phyloP scores from a whole-genome alignment of 345 rosid genomes.

The Passiflora organensis region DNA sequence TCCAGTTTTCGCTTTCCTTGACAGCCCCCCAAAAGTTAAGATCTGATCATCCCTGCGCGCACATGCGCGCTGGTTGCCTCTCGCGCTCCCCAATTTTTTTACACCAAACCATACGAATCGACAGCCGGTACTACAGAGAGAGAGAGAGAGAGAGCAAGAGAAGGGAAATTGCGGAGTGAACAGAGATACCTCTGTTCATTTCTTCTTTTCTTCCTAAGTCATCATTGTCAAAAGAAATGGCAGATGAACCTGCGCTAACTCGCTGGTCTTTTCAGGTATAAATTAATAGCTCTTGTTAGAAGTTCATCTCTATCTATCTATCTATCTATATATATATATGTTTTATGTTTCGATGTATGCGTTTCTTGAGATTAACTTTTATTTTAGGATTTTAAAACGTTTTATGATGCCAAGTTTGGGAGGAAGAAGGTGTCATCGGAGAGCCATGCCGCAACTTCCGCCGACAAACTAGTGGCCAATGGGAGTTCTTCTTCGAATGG shows the following conservation, averaged over 20 bases:
- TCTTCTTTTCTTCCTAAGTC: slow-evolving; percentile 4
- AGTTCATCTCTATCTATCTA: too few relatives aligned
- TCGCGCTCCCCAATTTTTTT: too few relatives aligned
- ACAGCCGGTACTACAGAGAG: too few relatives aligned
- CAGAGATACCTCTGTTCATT: too few relatives aligned
- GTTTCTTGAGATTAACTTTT: slow-evolving; percentile 29
- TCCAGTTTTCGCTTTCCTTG: too few relatives aligned
- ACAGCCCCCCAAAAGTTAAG: too few relatives aligned
- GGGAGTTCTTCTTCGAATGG: slow-evolving; percentile 33
- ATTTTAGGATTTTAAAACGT: slow-evolving; percentile 63
- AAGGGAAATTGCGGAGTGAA: too few relatives aligned
- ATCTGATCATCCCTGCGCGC: too few relatives aligned
- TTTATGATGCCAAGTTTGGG: slow-evolving; percentile 90
- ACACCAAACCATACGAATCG: too few relatives aligned
- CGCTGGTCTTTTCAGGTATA: slow-evolving; percentile 92
- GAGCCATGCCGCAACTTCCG: slow-evolving; percentile 14
- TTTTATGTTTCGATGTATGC: background rate
- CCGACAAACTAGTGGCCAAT: slow-evolving; percentile 30
- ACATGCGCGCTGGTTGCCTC: too few relatives aligned
- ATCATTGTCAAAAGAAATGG: slow-evolving; percentile 29
- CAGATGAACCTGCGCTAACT: slow-evolving; percentile 64
- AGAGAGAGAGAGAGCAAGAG: too few relatives aligned
- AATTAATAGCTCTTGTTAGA: too few relatives aligned
- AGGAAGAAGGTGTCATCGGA: slow-evolving; percentile 57
- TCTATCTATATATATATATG: background rate